phyloP scores from a whole-genome alignment of 2,329 filamentous ascomycete genomes.

The Scorias spongiosa region DNA sequence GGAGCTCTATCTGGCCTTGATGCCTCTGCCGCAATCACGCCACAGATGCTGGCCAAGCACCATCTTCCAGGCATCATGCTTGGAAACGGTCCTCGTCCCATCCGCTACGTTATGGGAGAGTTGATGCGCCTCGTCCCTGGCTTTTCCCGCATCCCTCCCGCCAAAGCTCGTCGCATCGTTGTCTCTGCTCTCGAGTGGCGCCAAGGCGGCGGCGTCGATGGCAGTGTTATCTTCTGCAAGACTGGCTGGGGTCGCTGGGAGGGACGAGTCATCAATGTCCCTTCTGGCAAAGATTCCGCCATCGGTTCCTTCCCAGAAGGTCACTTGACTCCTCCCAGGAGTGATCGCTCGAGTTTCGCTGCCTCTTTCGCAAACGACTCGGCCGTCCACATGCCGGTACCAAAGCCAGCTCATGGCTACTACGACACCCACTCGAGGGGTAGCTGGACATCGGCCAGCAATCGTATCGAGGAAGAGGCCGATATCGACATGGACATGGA shows the following conservation, averaged over 20 bases:
- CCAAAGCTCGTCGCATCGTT: constrained; percentile 79
- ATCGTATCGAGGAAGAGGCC: constrained; percentile 41
- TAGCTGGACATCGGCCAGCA: constrained; percentile 54
- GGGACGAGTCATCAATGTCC: constrained; percentile 42
- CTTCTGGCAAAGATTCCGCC: constrained; percentile 16
- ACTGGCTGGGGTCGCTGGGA: constrained; percentile 97
- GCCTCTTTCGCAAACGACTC: constrained; percentile 18
- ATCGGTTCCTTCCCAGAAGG: constrained; percentile 23
- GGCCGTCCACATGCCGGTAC: constrained; percentile 16
- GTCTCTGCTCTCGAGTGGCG: constrained; percentile 84
- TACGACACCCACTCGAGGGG: constrained; percentile 30
- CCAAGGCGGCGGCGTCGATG: constrained; percentile 42
- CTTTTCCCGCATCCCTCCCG: constrained; percentile 74
- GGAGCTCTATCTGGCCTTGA: constrained; percentile 45
- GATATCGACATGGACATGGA: constrained; percentile 40
- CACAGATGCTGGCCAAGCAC: constrained; percentile 70
- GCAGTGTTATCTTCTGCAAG: constrained; percentile 78
- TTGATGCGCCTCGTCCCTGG: constrained; percentile 86
- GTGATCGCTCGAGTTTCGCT: constrained; percentile 26
- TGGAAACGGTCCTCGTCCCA: constrained; percentile 77
- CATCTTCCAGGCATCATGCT: constrained; percentile 84
- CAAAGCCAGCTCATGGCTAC: constrained; percentile 10
- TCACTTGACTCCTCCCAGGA: constrained; percentile 34
- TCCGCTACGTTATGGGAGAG: constrained; percentile 90
- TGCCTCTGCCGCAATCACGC: constrained; percentile 67